Conservation (phyloP, 2,329 filamentous ascomycete species). For the Hypoxylon sp. region DNA sequence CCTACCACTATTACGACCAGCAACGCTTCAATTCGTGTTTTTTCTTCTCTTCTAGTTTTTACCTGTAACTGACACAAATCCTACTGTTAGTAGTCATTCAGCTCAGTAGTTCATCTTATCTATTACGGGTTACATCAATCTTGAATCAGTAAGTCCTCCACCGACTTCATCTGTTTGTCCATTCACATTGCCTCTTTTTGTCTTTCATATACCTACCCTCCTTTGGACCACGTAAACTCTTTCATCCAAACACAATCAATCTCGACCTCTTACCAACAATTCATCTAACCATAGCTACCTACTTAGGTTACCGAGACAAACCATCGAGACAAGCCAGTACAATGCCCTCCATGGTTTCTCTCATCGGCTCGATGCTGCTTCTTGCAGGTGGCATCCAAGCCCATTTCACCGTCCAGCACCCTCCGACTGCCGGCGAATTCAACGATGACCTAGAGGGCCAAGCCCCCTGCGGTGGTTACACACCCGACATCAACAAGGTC, state of each 20-base stretch:
- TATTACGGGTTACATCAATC: conserved; percentile 10
- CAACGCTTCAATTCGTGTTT: conserved; percentile 1
- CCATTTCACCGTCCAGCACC: conserved; percentile 64
- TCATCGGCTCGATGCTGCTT: conserved; percentile 46
- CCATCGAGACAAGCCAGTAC: conserved; percentile 28
- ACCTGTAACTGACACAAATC: conserved; percentile 14
- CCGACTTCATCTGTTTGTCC: neutral
- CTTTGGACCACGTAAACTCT: too few species aligned
- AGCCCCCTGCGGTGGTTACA: conserved; percentile 64
- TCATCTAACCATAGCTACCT: neutral
- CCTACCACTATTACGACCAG: conserved; percentile 22
- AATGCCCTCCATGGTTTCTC: conserved; percentile 52
- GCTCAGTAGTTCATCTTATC: conserved; percentile 15
- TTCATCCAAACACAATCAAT: too few species aligned
- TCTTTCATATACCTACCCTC: too few species aligned
- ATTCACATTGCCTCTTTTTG: neutral
- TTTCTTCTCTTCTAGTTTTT: too few species aligned
- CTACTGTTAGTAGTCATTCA: conserved; percentile 8
- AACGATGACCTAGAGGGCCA: conserved; percentile 56
- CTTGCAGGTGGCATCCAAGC: conserved; percentile 55
- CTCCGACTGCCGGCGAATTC: conserved; percentile 56
- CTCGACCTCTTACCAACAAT: neutral
- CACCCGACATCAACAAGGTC: conserved; percentile 51
- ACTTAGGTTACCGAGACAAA: neutral
- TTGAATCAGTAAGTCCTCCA: conserved; percentile 14